phyloP scores from a whole-genome alignment of 164 flowering plant species.

The Kalanchoe fedtschenkoi region DNA sequence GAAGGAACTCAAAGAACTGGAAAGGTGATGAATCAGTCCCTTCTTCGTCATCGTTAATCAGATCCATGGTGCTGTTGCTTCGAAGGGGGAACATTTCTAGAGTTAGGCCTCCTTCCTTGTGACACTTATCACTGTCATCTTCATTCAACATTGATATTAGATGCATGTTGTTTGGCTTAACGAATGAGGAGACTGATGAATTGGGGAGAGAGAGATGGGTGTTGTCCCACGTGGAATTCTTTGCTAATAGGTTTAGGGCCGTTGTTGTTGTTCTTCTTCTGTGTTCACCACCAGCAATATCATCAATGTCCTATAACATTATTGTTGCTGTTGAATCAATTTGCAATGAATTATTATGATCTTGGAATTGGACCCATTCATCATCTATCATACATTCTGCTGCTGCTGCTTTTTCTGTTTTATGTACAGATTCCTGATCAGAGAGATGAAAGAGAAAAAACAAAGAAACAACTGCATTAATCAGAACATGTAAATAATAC shows the following conservation, averaged over 20 bases:
- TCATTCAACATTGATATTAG: not conserved
- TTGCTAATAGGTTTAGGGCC: too few species aligned
- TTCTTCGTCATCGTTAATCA: conserved; percentile 8
- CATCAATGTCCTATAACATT: conserved; percentile 44
- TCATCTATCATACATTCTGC: conserved; percentile 14
- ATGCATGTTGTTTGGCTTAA: not conserved
- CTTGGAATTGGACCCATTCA: conserved; percentile 20
- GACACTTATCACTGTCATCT: not conserved
- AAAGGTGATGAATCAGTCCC: conserved; percentile 13
- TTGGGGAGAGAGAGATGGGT: too few species aligned
- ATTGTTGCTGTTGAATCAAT: conserved; percentile 37
- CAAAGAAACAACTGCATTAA: not conserved
- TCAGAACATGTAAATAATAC: not conserved
- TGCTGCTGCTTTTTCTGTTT: conserved; percentile 13
- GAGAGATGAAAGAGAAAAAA: not conserved
- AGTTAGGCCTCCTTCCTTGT: conserved; percentile 36
- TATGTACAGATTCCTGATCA: conserved; percentile 33
- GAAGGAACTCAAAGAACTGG: conserved; percentile 67
- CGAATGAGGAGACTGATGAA: too few species aligned
- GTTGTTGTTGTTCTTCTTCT: too few species aligned
- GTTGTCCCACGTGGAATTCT: too few species aligned
- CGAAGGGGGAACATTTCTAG: conserved; percentile 56
- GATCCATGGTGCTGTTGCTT: conserved; percentile 10
- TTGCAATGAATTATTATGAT: conserved; percentile 24
- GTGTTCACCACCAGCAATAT: conserved; percentile 11